phyloP scores from a whole-genome alignment of 192 early-diverging fungal genomes.

The Coemansia sp. region DNA sequence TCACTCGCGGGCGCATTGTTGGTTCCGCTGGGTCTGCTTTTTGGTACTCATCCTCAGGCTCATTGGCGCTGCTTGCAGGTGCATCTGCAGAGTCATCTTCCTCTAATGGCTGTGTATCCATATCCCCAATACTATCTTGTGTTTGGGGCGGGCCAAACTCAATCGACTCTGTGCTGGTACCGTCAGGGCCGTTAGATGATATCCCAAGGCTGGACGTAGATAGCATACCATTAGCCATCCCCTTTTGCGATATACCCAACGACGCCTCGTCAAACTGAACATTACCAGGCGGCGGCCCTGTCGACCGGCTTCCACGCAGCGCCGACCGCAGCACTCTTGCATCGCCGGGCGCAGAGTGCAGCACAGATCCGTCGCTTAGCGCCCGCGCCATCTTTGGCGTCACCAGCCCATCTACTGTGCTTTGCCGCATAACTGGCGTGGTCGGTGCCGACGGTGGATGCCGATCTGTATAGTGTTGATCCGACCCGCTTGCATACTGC shows the following conservation, averaged over 20 bases:
- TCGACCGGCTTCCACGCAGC: constrained; percentile 19
- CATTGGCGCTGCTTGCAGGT: not conserved
- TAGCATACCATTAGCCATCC: constrained; percentile 14
- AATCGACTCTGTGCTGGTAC: constrained; percentile 7
- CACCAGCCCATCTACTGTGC: constrained; percentile 2
- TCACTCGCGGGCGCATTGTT: not conserved
- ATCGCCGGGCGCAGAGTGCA: constrained; percentile 9
- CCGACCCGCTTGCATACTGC: not conserved
- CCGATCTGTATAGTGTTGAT: not conserved
- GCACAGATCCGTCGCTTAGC: constrained; percentile 17
- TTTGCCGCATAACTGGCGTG: not conserved
- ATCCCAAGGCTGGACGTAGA: constrained; percentile 6
- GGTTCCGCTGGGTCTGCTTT: not conserved
- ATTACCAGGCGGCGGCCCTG: not conserved
- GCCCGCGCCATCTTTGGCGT: constrained; percentile 31
- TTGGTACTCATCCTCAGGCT: not conserved
- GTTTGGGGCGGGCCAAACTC: not conserved
- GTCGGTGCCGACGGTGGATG: constrained; percentile 5
- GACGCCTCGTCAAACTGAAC: constrained; percentile 5
- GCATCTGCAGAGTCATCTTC: not conserved
- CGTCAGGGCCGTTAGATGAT: not conserved
- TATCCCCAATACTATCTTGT: not conserved
- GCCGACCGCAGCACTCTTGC: constrained; percentile 26
- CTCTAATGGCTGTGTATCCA: constrained; percentile 16
- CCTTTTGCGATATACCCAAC: constrained; percentile 14